Evolutionary conservation across 2,329 filamentous ascomycete species (phyloP).

Genomic region (Venturia effusa): DNA sequence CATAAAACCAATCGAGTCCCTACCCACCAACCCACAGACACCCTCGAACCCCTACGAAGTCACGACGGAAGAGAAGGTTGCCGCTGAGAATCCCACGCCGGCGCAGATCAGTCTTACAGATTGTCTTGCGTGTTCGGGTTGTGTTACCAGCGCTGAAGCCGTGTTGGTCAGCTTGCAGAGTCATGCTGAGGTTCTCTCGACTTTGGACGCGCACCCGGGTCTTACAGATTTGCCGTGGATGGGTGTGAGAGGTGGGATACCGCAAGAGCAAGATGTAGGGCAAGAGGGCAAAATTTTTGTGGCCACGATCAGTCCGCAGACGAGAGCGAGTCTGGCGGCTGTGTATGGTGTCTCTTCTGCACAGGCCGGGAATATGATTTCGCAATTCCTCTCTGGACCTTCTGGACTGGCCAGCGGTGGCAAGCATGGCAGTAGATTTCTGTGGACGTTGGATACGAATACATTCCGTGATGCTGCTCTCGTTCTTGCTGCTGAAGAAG

Average conservation of each 20-base stretch:
- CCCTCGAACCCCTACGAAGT: slow-evolving; percentile 61
- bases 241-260: slow-evolving; percentile 12
- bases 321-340: slow-evolving; percentile 77
- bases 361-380: slow-evolving; percentile 71
- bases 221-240: slow-evolving; percentile 24
- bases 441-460: slow-evolving; percentile 88
- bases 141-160: slow-evolving; percentile 93
- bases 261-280: background rate
- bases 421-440: slow-evolving; percentile 63
- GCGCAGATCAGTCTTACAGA: slow-evolving; percentile 94
- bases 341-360: slow-evolving; percentile 64
- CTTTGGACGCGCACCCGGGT: slow-evolving; percentile 55
- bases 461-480: slow-evolving; percentile 70
- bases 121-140: slow-evolving; percentile 93
- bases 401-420: slow-evolving; percentile 61
- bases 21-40: slow-evolving; percentile 49
- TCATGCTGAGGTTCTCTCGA: slow-evolving; percentile 78
- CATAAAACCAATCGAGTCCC: slow-evolving; percentile 92
- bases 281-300: slow-evolving; percentile 67
- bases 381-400: slow-evolving; percentile 63
- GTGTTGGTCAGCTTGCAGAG: slow-evolving; percentile 93
- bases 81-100: slow-evolving; percentile 46
- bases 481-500: slow-evolving; percentile 45
- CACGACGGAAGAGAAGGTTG: slow-evolving; percentile 75
- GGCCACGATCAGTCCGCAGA: slow-evolving; percentile 86